Base-by-base conservation (phyloP, 305 asterid genomes). In the Andrographis paniculata region DNA sequence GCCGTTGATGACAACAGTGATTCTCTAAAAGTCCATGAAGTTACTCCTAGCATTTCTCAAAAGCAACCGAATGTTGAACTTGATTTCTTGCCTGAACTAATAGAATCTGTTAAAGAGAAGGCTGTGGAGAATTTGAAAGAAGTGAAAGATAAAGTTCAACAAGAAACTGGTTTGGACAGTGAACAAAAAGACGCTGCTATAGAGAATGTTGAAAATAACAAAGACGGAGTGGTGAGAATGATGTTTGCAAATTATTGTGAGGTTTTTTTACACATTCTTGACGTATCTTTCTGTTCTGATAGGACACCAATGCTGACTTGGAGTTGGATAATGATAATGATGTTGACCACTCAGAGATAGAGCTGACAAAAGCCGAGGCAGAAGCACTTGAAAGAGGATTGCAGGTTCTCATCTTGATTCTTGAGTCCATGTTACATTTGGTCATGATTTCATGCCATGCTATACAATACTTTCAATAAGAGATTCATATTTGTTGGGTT, bases 311-410 rank as follows among this genome's bases (percentile, higher is more conserved):
- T 57, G 71, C 71, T 46, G 95, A 78, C 13, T 30, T 75, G 72
- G 95, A 77, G 63, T 59, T 70, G 24, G 99, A 80, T 62, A 79
- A 74, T 49, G 96, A 86, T 53, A 76, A 54, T 58, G 95, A 74
- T 67, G 59, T 72, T 45, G 66, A 63, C 31, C 69, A 64, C 45
- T 63, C 87, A 65, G 83, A 73, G 70, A 91, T 91, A 65, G 99
- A 91, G 77, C 77, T 66, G 35, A 91, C 96, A 30, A 74, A 73
- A 72, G 99, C 99, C 0, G 99, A 91, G 74, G 87, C 73, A 50
- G 99, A 86, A 72, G 99, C 99, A 65, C 58, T 86, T 51, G 85
- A 78, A 56, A 71, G 82, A 45, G 99, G 99, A 55, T 72, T 87
- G 71, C 97, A 87, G 97, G 97, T 87, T 66, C 44, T 57, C 17